Base-by-base conservation (phyloP, 2,329 filamentous ascomycete species). In the Microdochium trichocladiopsis region DNA sequence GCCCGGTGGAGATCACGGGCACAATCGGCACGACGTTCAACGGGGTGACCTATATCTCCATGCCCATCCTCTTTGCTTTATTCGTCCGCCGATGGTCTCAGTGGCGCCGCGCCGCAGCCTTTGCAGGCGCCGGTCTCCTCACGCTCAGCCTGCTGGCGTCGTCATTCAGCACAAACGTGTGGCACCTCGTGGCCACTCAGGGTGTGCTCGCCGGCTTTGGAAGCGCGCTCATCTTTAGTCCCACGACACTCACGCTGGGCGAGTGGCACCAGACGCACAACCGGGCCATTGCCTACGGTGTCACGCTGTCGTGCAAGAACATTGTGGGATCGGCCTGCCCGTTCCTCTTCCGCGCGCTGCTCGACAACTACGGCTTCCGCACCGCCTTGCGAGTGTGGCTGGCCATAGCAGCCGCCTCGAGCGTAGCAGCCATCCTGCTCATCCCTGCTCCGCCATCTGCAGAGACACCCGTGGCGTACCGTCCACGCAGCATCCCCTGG, bases 31-130 rank as follows among this genome's bases (percentile, higher is more conserved):
- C 75, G 12, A 76, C 77, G 3, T 71, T 69, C 28, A 80, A 78
- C 56, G 77, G 78, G 5, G 72, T 80, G 53, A 73, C 80, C 63
- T 80, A 81, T 59, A 68, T 80, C 33, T 76, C 75, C 21, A 78
- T 79, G 71, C 78, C 78, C 4, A 64, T 78, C 25, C 66, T 79
- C n/a, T 78, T 78, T 56, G 71, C 71, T 0, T 54, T 72, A 0
- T 73, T 79, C 53, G 74, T 72, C 16, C 66, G 65, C 33, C 70
- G 70, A 52, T 78, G 70, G 67, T 72, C 74, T 3, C 64, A 62
- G 14, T 63, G 63, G 52, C 72, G 77, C 6, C 71, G 69, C 37
- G 57, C 58, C 9, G 74, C 73, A 6, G 75, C 73, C 24, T 57
- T 75, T n/a, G 67, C 62, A 48, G 77, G 76, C 21, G 68, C 68